Conservation (phyloP, 805 yeast genomes). For the Ogataea corticis region DNA sequence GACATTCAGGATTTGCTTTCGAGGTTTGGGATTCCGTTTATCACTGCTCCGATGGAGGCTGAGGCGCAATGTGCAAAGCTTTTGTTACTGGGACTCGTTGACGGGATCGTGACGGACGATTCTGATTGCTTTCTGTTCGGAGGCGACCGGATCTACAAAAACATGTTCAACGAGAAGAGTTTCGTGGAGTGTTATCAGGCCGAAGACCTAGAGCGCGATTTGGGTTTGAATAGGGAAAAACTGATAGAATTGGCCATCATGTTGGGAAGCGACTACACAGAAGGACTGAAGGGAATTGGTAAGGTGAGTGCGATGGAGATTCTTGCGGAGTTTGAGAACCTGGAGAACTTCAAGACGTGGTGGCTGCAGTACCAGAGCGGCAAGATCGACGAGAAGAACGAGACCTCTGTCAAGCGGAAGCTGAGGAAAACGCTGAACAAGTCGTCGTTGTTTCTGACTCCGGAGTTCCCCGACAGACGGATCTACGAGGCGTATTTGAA, state of each 20-base stretch:
- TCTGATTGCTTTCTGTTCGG: slow-evolving; percentile 96
- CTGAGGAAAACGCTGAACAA: slow-evolving; percentile 58
- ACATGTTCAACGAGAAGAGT: slow-evolving; percentile 91
- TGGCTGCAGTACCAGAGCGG: slow-evolving; percentile 49
- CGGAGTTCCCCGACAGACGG: slow-evolving; percentile 65
- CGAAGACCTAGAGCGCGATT: slow-evolving; percentile 54
- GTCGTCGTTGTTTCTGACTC: slow-evolving; percentile 52
- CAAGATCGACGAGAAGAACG: slow-evolving; percentile 39
- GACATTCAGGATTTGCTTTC: slow-evolving; percentile 89
- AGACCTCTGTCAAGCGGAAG: slow-evolving; percentile 53
- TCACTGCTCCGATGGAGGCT: slow-evolving; percentile 98
- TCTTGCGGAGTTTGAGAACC: slow-evolving; percentile 71
- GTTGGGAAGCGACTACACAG: slow-evolving; percentile 93
- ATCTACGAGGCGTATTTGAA: slow-evolving; percentile 72
- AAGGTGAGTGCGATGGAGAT: slow-evolving; percentile 92
- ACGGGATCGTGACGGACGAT: slow-evolving; percentile 96
- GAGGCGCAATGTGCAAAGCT: slow-evolving; percentile 97
- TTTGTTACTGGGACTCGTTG: slow-evolving; percentile 68
- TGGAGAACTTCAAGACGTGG: slow-evolving; percentile 53
- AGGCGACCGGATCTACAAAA: slow-evolving; percentile 78
- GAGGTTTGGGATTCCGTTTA: slow-evolving; percentile 89
- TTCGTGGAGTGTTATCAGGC: slow-evolving; percentile 82
- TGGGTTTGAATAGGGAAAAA: slow-evolving; percentile 63
- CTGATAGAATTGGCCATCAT: slow-evolving; percentile 81
- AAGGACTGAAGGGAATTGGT: slow-evolving; percentile 90